Conservation (phyloP, 2,329 filamentous ascomycete species). For the Ophiostoma australiae region DNA sequence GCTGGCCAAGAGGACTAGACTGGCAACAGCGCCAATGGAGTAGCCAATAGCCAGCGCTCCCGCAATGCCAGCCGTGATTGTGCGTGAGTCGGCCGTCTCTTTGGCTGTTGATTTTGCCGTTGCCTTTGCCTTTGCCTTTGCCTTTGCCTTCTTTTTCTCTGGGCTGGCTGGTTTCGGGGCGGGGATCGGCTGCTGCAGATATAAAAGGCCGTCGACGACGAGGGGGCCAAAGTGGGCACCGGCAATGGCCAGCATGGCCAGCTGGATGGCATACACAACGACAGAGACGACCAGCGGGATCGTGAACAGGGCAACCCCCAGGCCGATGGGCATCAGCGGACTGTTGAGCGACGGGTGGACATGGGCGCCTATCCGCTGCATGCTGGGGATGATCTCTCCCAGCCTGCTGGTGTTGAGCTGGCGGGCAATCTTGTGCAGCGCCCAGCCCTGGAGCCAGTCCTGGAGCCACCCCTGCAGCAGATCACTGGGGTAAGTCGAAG, state of each 20-base stretch:
- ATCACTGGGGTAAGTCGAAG: background rate
- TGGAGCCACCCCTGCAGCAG: background rate
- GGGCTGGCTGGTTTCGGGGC: background rate
- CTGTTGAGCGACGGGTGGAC: conserved; percentile 17
- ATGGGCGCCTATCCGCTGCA: background rate
- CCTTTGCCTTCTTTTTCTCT: background rate
- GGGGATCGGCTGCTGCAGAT: background rate
- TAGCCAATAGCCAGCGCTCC: conserved; percentile 17
- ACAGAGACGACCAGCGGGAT: conserved; percentile 18
- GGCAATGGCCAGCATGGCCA: conserved; percentile 8
- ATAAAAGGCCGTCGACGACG: background rate
- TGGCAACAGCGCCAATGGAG: conserved; percentile 11
- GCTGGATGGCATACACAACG: conserved; percentile 15
- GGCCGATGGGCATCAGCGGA: conserved; percentile 16
- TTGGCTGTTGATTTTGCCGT: background rate
- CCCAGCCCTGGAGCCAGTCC: background rate
- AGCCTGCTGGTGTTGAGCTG: background rate
- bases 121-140: background rate
- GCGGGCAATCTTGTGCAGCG: background rate
- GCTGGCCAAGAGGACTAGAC: conserved; percentile 19
- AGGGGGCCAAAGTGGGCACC: conserved; percentile 16
- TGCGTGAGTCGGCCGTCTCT: background rate
- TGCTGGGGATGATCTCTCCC: background rate
- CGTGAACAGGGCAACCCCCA: conserved; percentile 10
- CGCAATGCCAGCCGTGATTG: conserved; percentile 12